Conservation (phyloP, 331 rosid genomes). For the Quercus lobata region DNA sequence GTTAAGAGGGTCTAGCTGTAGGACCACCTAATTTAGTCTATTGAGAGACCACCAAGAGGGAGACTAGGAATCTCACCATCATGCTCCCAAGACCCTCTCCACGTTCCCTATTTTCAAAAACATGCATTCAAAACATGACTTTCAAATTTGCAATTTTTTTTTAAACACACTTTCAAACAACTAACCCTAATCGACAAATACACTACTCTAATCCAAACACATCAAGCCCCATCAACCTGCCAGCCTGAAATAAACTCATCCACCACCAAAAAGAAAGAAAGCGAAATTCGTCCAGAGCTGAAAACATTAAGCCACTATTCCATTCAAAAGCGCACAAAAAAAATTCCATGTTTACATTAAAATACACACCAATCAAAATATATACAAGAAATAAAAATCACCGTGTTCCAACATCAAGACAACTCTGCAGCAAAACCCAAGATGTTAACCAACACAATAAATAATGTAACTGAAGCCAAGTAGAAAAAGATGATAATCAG, state of each 20-base stretch:
- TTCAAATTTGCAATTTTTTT: no score
- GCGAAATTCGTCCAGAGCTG: background rate
- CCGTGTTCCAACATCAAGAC: background rate
- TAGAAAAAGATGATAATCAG: conserved; percentile 9
- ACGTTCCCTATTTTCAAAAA: no score
- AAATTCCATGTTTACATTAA: conserved; percentile 1
- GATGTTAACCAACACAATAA: conserved; percentile 11
- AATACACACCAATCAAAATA: background rate
- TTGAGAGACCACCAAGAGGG: no score
- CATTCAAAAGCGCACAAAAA: conserved; percentile 13
- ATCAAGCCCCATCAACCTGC: background rate
- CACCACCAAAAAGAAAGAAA: background rate
- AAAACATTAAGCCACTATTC: background rate
- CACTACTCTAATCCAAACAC: background rate
- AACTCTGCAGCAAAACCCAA: background rate
- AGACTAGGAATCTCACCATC: no score
- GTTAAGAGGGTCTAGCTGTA: no score
- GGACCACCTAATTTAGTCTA: no score
- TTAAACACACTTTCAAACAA: no score
- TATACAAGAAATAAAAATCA: background rate
- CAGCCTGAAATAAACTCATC: background rate
- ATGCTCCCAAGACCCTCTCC: no score
- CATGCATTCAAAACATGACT: no score
- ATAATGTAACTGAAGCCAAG: conserved; percentile 11
- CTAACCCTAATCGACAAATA: no score